phyloP scores from a whole-genome alignment of 2,329 filamentous ascomycete species.

The Phyllosticta citriasiana region DNA sequence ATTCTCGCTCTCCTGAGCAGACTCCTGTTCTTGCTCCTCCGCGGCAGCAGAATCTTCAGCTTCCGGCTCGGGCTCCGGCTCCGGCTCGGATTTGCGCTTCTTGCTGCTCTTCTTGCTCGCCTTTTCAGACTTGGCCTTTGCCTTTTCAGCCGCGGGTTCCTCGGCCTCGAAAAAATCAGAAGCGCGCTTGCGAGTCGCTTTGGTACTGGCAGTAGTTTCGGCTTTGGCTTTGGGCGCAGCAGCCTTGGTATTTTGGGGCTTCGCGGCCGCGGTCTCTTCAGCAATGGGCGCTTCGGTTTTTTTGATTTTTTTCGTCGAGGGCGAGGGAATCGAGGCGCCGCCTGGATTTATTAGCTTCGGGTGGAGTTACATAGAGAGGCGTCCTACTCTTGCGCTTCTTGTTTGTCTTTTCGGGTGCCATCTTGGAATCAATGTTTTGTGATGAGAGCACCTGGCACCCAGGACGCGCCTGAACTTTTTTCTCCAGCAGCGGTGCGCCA shows the following conservation, averaged over 20 bases:
- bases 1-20: slow-evolving; percentile 18
- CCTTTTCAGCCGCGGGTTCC: slow-evolving; percentile 12
- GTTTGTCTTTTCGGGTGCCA: slow-evolving; percentile 44
- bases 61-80: background rate
- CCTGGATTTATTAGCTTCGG: slow-evolving; percentile 17
- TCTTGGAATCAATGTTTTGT: slow-evolving; percentile 22
- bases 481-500: slow-evolving; percentile 10
- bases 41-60: background rate
- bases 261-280: slow-evolving; percentile 3
- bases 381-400: slow-evolving; percentile 46
- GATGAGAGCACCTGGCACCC: too few species aligned
- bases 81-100: slow-evolving; percentile 9
- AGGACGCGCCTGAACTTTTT: slow-evolving; percentile 15
- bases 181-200: slow-evolving; percentile 26
- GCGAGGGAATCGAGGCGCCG: slow-evolving; percentile 24
- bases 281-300: slow-evolving; percentile 18
- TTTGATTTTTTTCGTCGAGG: slow-evolving; percentile 30
- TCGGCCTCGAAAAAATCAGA: slow-evolving; percentile 23
- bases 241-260: slow-evolving; percentile 2
- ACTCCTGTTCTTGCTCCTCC: slow-evolving; percentile 13
- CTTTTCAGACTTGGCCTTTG: slow-evolving; percentile 11
- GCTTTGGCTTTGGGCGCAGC: slow-evolving; percentile 16
- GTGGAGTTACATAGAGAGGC: slow-evolving; percentile 10
- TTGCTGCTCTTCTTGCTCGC: slow-evolving; percentile 14
- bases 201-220: slow-evolving; percentile 15